Conservation (phyloP, 164 flowering plant genomes). For the Santalum album region DNA sequence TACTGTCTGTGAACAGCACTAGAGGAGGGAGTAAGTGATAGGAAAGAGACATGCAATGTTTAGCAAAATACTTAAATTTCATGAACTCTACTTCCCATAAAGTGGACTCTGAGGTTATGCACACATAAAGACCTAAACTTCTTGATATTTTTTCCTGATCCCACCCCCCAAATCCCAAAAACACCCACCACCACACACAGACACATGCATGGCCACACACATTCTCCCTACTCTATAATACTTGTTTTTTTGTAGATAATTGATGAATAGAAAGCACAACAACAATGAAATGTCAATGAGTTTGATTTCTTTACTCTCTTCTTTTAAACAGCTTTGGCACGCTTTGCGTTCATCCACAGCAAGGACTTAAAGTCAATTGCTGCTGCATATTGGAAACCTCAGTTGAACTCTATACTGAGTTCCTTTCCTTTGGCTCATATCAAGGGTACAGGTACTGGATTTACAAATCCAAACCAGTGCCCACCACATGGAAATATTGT, state of each 20-base stretch:
- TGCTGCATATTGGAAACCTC: conserved; percentile 81
- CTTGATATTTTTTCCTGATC: too few species aligned
- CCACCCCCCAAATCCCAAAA: too few species aligned
- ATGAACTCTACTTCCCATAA: too few species aligned
- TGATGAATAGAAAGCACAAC: background rate
- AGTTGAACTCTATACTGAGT: conserved; percentile 51
- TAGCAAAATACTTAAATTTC: too few species aligned
- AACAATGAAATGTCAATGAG: background rate
- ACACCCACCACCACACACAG: conserved; percentile 11
- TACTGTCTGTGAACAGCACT: too few species aligned
- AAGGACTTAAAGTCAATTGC: conserved; percentile 80
- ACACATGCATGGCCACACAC: too few species aligned
- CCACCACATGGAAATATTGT: conserved; percentile 44
- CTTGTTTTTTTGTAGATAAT: background rate
- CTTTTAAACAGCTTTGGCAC: conserved; percentile 66
- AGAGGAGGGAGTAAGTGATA: too few species aligned
- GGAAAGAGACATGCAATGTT: too few species aligned
- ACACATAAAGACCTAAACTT: too few species aligned
- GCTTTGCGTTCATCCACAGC: conserved; percentile 89
- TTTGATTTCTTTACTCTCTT: background rate
- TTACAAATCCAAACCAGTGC: conserved; percentile 35
- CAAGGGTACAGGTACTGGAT: conserved; percentile 44
- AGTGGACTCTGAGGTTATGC: too few species aligned
- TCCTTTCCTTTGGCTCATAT: conserved; percentile 61
- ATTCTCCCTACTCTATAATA: conserved; percentile 20